Percentiles rank a stretch among this genome's conserved stretches.
Evolutionary conservation across 2,329 filamentous ascomycete genomes (phyloP).

Genomic region (Aspergillus ibericus): DNA sequence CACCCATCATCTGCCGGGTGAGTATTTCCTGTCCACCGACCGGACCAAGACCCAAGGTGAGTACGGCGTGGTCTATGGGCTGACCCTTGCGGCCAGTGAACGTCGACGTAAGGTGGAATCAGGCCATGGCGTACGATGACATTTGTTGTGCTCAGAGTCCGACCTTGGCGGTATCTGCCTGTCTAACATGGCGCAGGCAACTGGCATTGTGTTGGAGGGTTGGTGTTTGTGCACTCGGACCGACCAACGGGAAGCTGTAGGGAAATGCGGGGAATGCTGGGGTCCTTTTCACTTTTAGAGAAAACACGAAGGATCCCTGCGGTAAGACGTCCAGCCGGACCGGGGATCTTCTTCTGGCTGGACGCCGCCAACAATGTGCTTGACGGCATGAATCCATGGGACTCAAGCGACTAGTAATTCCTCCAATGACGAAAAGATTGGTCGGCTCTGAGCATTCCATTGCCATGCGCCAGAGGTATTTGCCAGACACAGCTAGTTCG

Average conservation of each 20-base stretch:
- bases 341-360: not conserved
- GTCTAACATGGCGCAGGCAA: not conserved
- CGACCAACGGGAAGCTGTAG: not conserved
- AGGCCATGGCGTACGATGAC: not conserved
- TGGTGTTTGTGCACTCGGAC: not conserved
- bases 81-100: slow-evolving; percentile 6
- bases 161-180: not conserved
- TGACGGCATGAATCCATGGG: not conserved
- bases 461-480: not conserved
- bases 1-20: not conserved
- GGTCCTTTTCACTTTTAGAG: not conserved
- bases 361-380: not conserved
- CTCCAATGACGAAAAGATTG: not conserved
- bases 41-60: not conserved
- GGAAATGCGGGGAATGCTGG: slow-evolving; percentile 7
- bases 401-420: not conserved
- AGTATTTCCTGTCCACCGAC: not conserved
- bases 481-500: not conserved
- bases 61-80: not conserved
- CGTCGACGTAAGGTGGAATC: not conserved
- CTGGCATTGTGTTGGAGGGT: not conserved
- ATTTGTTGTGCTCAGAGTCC: not conserved
- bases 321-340: not conserved
- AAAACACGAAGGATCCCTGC: not conserved
- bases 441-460: not conserved